phyloP scores from a whole-genome alignment of 116 monocot genomes.

The Thalassia testudinum region DNA sequence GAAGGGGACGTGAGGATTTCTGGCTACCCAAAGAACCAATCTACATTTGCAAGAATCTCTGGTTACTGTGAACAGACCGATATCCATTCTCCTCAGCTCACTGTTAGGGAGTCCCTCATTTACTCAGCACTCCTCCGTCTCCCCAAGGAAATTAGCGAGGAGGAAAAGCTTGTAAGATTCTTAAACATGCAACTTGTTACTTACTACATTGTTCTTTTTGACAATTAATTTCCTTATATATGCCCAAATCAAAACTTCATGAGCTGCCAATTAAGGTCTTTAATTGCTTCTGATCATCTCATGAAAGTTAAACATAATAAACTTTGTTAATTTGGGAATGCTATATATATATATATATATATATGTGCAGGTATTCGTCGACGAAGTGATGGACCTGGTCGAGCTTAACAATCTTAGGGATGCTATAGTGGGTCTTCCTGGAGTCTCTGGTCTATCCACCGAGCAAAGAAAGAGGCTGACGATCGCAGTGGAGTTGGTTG shows the following conservation, averaged over 20 bases:
- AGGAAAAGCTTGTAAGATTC: conserved; percentile 16
- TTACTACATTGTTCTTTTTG: neutral
- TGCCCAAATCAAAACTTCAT: no score
- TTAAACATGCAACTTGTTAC: neutral
- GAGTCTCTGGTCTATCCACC: conserved; percentile 7
- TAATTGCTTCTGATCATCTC: no score
- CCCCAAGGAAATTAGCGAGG: conserved; percentile 12
- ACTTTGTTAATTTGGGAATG: no score
- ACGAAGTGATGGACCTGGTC: conserved; percentile 14
- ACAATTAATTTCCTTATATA: neutral
- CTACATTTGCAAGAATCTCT: conserved; percentile 48
- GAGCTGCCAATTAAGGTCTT: no score
- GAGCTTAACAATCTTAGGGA: conserved; percentile 7
- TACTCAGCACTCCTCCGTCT: conserved; percentile 27
- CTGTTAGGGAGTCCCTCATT: conserved; percentile 23
- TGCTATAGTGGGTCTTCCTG: conserved; percentile 13
- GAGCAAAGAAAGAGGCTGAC: conserved; percentile 18
- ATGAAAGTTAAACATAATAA: no score
- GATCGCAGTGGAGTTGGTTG: conserved; percentile 12
- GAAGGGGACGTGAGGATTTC: conserved; percentile 44
- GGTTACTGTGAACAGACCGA: conserved; percentile 55
- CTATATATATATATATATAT: no score
- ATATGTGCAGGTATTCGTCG: conserved; percentile 5
- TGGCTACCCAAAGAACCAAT: conserved; percentile 42
- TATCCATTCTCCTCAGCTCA: conserved; percentile 51